A percentile compares a stretch with the other conserved stretches of the same genome.
These are phyloP conservation scores for Stemphylium lycopersici DNA, from an alignment of 2,329 filamentous ascomycete genomes.

Conservation along the genomic window DNA sequence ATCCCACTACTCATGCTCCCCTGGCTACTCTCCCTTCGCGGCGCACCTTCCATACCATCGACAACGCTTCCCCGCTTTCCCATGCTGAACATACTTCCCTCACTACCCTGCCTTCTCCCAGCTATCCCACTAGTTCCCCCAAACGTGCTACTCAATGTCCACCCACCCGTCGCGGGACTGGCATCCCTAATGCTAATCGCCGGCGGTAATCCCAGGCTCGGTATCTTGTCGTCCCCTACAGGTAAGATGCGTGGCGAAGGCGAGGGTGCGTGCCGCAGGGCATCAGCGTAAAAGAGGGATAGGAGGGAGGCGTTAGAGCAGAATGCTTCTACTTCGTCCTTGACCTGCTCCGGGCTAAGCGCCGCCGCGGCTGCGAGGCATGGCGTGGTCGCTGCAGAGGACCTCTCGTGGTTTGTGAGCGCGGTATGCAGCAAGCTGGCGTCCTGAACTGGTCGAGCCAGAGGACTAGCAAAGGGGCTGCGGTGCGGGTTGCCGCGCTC, in stretches of 20 bases:
- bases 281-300: constrained; percentile 52
- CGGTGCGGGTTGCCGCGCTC: constrained; percentile 39
- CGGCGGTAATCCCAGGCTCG: constrained; percentile 51
- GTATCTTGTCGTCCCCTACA: constrained; percentile 49
- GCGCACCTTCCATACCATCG: constrained; percentile 25
- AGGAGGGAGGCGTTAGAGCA: constrained; percentile 51
- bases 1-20: constrained; percentile 24
- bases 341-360: constrained; percentile 50
- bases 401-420: constrained; percentile 34
- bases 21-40: constrained; percentile 28
- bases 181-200: constrained; percentile 46
- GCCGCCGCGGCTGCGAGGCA: constrained; percentile 5
- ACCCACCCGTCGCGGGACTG: constrained; percentile 38
- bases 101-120: constrained; percentile 39
- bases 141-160: constrained; percentile 31
- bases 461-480: constrained; percentile 45
- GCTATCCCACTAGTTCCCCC: constrained; percentile 32
- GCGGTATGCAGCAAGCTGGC: constrained; percentile 40
- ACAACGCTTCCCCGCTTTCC: constrained; percentile 31
- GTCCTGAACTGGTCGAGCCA: constrained; percentile 46
- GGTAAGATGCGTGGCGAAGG: constrained; percentile 49
- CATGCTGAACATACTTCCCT: constrained; percentile 29
- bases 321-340: constrained; percentile 53
- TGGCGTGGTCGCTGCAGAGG: constrained; percentile 12
- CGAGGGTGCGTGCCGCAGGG: constrained; percentile 42